These are phyloP conservation scores for Pinus albicaulis DNA, from an alignment of 75 land plant species.

Conservation along the genomic window DNA sequence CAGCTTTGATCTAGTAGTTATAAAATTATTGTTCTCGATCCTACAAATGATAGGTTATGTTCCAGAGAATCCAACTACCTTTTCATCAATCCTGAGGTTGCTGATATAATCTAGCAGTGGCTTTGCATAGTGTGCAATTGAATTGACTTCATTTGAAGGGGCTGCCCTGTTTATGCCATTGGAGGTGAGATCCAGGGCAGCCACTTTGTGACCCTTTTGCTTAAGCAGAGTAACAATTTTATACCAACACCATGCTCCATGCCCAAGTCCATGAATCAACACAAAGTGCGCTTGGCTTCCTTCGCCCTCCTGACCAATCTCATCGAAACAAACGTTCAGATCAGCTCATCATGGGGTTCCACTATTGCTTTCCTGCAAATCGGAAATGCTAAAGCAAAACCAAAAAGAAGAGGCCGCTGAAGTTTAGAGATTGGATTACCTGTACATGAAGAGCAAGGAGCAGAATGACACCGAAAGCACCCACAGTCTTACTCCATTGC, in stretches of 20 bases:
- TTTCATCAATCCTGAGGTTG: not conserved
- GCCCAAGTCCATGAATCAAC: constrained; percentile 35
- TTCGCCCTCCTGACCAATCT: not conserved
- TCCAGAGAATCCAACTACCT: not conserved
- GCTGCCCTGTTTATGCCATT: constrained; percentile 17
- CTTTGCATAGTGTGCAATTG: not conserved
- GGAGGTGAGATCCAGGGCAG: constrained; percentile 33
- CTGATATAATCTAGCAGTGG: not conserved
- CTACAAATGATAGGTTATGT: no score
- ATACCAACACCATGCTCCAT: constrained; percentile 47
- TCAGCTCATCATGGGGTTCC: not conserved
- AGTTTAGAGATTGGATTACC: not conserved
- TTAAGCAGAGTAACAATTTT: constrained; percentile 26
- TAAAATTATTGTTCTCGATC: no score
- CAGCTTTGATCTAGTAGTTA: no score
- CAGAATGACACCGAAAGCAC: not conserved
- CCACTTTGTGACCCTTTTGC: constrained; percentile 19
- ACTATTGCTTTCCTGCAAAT: not conserved
- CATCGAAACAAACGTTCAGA: not conserved
- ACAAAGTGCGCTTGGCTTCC: constrained; percentile 21
- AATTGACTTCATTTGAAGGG: constrained; percentile 10
- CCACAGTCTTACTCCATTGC: not conserved
- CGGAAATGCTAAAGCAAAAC: not conserved
- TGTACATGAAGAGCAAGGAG: not conserved
- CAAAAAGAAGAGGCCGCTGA: not conserved